phyloP scores from a whole-genome alignment of 2,329 filamentous ascomycete genomes.

The Pezicula neosporulosa region DNA sequence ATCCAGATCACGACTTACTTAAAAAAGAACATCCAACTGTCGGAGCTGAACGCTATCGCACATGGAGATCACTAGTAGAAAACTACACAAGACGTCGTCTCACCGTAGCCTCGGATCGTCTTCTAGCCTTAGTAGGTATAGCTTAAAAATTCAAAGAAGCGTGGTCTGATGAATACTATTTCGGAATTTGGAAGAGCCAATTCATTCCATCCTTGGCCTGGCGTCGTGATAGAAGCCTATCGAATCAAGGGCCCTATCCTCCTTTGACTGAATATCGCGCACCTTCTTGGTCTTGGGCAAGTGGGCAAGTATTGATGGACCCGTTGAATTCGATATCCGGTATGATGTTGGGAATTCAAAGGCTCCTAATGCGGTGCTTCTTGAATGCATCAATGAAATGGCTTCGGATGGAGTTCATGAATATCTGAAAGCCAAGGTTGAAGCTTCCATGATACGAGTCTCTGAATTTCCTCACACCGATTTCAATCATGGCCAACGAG shows the following conservation, averaged over 20 bases:
- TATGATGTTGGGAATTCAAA: not conserved
- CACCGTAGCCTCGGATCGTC: constrained; percentile 8
- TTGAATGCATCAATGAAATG: not conserved
- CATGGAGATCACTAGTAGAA: constrained; percentile 6
- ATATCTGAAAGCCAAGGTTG: not conserved
- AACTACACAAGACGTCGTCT: constrained; percentile 11
- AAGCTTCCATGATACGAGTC: not conserved
- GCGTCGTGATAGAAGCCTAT: not conserved
- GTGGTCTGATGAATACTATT: constrained; percentile 9
- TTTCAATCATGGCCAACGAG: not conserved
- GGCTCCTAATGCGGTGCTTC: not conserved
- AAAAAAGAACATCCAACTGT: not conserved
- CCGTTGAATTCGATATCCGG: not conserved
- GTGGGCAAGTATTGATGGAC: constrained; percentile 1
- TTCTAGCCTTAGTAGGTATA: constrained; percentile 10
- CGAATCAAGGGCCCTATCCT: not conserved
- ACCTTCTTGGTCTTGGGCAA: constrained; percentile 3
- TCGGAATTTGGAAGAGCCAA: constrained; percentile 8
- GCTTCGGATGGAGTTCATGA: not conserved
- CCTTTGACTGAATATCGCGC: not conserved
- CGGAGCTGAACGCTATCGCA: not conserved
- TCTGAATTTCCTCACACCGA: not conserved
- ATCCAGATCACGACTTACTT: not conserved
- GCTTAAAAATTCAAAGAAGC: constrained; percentile 8
- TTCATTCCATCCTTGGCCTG: constrained; percentile 4